Evolutionary conservation across 2,329 filamentous ascomycete genomes (phyloP).

Genomic region (Triangularia verruculosa): DNA sequence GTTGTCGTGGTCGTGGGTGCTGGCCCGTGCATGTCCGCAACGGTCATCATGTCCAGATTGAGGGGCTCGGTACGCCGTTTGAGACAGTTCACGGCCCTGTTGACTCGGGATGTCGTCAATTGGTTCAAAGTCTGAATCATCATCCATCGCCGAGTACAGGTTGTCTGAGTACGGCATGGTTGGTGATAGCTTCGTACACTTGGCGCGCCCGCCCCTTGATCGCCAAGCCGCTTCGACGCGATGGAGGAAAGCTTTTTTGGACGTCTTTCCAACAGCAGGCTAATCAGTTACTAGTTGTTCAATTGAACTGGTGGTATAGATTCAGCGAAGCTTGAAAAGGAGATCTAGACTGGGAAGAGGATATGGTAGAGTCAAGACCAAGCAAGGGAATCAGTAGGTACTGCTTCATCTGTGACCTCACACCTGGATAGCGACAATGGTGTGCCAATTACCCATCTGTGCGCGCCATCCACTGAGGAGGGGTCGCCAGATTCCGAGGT

Average conservation of each 20-base stretch:
- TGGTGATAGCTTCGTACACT: conserved; percentile 21
- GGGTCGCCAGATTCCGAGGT: neutral
- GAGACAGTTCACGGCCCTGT: neutral
- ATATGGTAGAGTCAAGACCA: neutral
- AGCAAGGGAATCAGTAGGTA: neutral
- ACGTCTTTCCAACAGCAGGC: conserved; percentile 8
- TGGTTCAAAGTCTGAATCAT: conserved; percentile 30
- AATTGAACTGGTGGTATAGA: neutral
- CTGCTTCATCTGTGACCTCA: neutral
- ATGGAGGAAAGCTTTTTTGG: conserved; percentile 20
- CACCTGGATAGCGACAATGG: neutral
- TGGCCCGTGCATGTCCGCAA: neutral
- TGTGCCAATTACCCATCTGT: neutral
- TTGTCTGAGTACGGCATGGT: conserved; percentile 51
- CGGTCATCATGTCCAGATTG: neutral
- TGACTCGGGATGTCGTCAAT: conserved; percentile 22
- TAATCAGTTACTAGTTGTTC: neutral
- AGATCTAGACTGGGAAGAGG: neutral
- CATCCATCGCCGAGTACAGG: conserved; percentile 40
- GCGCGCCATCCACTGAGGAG: neutral
- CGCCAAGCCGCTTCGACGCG: conserved; percentile 7
- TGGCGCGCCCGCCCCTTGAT: conserved; percentile 8
- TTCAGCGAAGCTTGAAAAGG: neutral
- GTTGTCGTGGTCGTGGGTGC: neutral
- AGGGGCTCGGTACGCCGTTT: neutral